Evolutionary conservation across 2,329 filamentous ascomycete species (phyloP).

Genomic region (Colletotrichum cuscutae): DNA sequence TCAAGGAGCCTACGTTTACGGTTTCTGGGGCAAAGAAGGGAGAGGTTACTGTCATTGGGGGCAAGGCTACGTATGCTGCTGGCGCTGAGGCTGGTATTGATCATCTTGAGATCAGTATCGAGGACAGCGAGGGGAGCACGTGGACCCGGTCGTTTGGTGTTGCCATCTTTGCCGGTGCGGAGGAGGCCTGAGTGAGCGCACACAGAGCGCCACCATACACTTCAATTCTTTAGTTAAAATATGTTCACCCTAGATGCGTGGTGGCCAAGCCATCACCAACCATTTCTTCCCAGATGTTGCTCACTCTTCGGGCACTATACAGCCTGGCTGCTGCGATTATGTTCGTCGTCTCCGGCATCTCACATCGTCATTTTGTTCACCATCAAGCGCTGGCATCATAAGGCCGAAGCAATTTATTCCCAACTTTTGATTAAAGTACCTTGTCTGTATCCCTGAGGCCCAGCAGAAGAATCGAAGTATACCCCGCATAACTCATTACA

Average conservation of each 20-base stretch:
- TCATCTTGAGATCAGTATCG: constrained; percentile 31
- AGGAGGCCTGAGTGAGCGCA: neutral
- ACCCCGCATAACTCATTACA: neutral
- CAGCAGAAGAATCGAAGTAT: neutral
- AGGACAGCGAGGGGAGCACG: constrained; percentile 37
- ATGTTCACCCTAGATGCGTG: neutral
- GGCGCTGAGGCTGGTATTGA: constrained; percentile 34
- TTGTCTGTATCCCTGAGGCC: neutral
- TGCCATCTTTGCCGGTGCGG: constrained; percentile 28
- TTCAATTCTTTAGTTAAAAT: constrained; percentile 1
- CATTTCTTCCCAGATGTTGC: neutral
- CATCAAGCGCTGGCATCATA: neutral
- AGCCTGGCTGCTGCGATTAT: neutral
- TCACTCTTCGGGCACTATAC: neutral
- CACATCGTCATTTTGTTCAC: neutral
- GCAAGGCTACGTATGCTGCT: constrained; percentile 33
- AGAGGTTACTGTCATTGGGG: constrained; percentile 30
- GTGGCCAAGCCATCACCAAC: too few relatives aligned
- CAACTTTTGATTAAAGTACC: neutral
- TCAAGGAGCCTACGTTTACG: constrained; percentile 34
- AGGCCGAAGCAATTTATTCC: too few relatives aligned
- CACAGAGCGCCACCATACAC: neutral
- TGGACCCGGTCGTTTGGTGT: constrained; percentile 38
- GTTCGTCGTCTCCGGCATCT: too few relatives aligned
- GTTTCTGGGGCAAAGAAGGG: constrained; percentile 32